Conservation (phyloP, 192 early-diverging fungal genomes). For the Podila epicladia region DNA sequence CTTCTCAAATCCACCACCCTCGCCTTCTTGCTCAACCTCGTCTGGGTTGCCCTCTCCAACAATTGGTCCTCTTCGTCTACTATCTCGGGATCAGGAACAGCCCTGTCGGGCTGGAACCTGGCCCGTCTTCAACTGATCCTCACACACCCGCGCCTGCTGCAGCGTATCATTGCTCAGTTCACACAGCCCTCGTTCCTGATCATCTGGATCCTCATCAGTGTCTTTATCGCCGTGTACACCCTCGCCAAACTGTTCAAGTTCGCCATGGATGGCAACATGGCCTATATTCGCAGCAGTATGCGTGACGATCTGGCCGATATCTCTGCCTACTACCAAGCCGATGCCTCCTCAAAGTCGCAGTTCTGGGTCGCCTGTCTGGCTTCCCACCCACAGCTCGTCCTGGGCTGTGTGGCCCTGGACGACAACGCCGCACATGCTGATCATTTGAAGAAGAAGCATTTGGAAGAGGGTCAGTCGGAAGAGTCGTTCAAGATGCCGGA, state of each 20-base stretch:
- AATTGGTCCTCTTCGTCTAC: background rate
- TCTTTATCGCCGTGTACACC: constrained; percentile 5
- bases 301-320: constrained; percentile 39
- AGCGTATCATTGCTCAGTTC: constrained; percentile 13
- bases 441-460: constrained; percentile 12
- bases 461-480: background rate
- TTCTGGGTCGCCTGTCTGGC: constrained; percentile 48
- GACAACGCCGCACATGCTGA: constrained; percentile 11
- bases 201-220: constrained; percentile 3
- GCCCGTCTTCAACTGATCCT: background rate
- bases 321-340: constrained; percentile 21
- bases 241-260: constrained; percentile 3
- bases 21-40: constrained; percentile 25
- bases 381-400: constrained; percentile 27
- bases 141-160: background rate
- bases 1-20: constrained; percentile 11
- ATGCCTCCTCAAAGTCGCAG: constrained; percentile 8
- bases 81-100: background rate
- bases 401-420: constrained; percentile 42
- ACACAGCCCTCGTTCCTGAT: constrained; percentile 16
- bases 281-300: constrained; percentile 9
- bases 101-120: background rate
- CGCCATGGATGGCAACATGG: background rate
- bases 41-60: constrained; percentile 3
- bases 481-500: constrained; percentile 8